Evolutionary conservation across 2,329 filamentous ascomycete species (phyloP), one percentile per base, ranked within the genome.

Genomic region (Akanthomyces uredinophilus): DNA sequence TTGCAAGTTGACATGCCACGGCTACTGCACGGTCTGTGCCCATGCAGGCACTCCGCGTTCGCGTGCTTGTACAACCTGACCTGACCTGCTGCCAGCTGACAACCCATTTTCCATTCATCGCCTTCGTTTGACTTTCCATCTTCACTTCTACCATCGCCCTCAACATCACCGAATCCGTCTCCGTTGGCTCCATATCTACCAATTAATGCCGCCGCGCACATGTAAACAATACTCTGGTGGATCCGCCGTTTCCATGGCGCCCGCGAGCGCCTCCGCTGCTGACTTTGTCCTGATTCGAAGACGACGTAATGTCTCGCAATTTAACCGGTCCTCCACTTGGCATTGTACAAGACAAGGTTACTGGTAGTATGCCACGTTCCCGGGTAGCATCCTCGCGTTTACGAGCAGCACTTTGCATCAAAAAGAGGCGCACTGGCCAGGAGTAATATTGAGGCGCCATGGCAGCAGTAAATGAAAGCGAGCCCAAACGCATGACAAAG

Each of bases 271-370:
- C 46, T 35, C 46, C 56, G 18, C 46, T 46, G 11, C 37, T 57
- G 53, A 56, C 54, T 58, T 44, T 43, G 47, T 60, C 57, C 46
- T 52, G 46, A 52, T 51, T 52, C 57, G 22, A 52, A 39, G 37
- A 37, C 57, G 47, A 46, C 27, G 37, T 16, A 53, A 44, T 60
- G 57, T 60, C 57, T 60, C 49, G 57, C 57, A 60, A 60, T 60
- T 53, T 60, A 53, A 51, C 24, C 27, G 18, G 37, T n/a, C 49
- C 57, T 60, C 57, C 57, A 60, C 57, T 60, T 60, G 39, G 27
- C 37, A 18, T 13, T 14, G 24, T 35, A 46, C 53, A 20, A 46
- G 53, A 46, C 53, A 46, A 44, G 53, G 20, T 39, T 54, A n/a
- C n/a, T n/a, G n/a, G n/a, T n/a, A 41, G 37, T 35, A 37, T 41